Evolutionary conservation across 495 filamentous ascomycete genomes (phyloP).

Genomic region (Penicillium silybi): DNA sequence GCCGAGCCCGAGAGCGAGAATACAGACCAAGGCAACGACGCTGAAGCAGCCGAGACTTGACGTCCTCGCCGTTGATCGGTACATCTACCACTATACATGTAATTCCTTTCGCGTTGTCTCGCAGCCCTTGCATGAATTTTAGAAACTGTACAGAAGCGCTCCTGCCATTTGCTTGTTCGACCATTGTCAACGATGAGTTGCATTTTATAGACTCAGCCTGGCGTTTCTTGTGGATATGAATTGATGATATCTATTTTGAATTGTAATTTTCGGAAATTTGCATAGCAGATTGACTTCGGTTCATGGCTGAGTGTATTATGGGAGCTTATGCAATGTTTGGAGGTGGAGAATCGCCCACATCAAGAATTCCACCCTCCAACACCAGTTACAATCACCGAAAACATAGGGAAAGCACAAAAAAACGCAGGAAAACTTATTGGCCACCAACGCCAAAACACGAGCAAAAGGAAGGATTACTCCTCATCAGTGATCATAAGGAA

Average conservation of each 20-base stretch:
- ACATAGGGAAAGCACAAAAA: too few relatives aligned
- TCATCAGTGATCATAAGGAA: too few relatives aligned
- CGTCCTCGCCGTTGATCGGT: background rate
- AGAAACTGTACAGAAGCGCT: conserved; percentile 17
- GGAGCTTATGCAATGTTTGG: too few relatives aligned
- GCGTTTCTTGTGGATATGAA: conserved; percentile 16
- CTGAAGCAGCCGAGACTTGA: conserved; percentile 17
- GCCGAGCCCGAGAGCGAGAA: conserved; percentile 12
- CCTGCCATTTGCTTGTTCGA: conserved; percentile 5
- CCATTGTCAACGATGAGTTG: conserved; percentile 9
- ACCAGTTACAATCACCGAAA: too few relatives aligned
- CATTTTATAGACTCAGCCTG: conserved; percentile 25
- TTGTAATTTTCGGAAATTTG: too few relatives aligned
- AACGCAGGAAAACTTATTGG: too few relatives aligned
- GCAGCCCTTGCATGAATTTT: background rate
- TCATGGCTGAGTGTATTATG: too few relatives aligned
- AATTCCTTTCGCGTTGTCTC: conserved; percentile 7
- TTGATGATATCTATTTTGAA: background rate
- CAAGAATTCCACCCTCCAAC: too few relatives aligned
- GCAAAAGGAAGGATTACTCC: too few relatives aligned
- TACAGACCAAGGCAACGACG: conserved; percentile 8
- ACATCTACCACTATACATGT: conserved; percentile 11
- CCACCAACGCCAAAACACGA: too few relatives aligned
- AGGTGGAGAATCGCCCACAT: too few relatives aligned
- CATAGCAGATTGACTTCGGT: too few relatives aligned